Percentiles rank a stretch among this genome's conserved stretches.
Conservation (phyloP, 352 stramenopile genomes). For the Blastocystis sp. region DNA sequence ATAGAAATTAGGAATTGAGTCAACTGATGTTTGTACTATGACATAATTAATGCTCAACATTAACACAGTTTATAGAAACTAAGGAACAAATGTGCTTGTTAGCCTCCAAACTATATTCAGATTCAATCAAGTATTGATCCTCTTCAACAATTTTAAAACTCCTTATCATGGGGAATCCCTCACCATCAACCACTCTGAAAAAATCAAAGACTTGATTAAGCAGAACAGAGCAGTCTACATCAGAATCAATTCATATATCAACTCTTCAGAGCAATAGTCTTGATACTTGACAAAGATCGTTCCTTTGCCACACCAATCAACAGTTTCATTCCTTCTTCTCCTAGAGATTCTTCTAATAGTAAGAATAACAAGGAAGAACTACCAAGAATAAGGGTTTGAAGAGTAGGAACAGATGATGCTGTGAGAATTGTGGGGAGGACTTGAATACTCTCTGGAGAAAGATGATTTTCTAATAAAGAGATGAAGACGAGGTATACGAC, state of each 20-base stretch:
- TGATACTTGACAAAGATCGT: background rate
- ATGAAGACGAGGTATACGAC: background rate
- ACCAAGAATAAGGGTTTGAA: constrained; percentile 34
- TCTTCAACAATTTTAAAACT: background rate
- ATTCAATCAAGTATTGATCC: background rate
- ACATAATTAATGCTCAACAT: no score
- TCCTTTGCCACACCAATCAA: background rate
- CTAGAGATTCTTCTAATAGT: background rate
- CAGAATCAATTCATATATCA: background rate
- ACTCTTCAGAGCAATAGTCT: background rate
- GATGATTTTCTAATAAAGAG: constrained; percentile 14
- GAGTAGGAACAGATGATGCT: background rate
- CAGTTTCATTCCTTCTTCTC: background rate
- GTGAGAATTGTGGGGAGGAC: background rate
- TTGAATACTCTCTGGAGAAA: background rate
- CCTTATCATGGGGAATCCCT: background rate
- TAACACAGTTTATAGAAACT: background rate
- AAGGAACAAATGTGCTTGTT: background rate
- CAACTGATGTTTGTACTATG: background rate
- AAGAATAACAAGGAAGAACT: background rate
- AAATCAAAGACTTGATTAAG: background rate
- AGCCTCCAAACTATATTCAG: background rate
- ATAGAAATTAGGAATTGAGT: background rate
- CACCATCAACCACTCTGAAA: background rate
- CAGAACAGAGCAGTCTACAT: background rate